These are phyloP conservation scores for Ogataea glucozyma DNA, from an alignment of 805 yeast genomes.

Conservation along the genomic window DNA sequence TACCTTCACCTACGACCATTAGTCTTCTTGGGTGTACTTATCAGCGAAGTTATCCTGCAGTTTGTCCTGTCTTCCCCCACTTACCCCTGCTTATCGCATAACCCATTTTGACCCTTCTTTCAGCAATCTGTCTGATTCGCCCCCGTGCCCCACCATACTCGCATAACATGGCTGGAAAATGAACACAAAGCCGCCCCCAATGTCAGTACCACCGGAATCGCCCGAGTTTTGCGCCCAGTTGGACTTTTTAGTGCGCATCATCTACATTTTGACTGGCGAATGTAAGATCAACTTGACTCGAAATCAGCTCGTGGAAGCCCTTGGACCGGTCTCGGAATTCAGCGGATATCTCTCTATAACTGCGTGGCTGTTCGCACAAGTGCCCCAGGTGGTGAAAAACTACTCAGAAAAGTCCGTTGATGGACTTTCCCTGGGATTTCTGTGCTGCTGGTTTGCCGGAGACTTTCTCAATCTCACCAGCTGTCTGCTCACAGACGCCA, in stretches of 20 bases:
- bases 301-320: slow-evolving; percentile 18
- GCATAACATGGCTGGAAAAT: slow-evolving; percentile 11
- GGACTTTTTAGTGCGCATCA: slow-evolving; percentile 24
- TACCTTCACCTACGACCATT: too few relatives aligned
- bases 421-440: slow-evolving; percentile 62
- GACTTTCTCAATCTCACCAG: slow-evolving; percentile 56
- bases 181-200: slow-evolving; percentile 7
- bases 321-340: slow-evolving; percentile 31
- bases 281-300: slow-evolving; percentile 22
- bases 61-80: too few relatives aligned
- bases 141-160: too few relatives aligned
- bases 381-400: slow-evolving; percentile 67
- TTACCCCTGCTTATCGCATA: not conserved
- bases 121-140: too few relatives aligned
- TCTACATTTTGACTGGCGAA: slow-evolving; percentile 30
- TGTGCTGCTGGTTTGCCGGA: slow-evolving; percentile 65
- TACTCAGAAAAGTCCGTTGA: slow-evolving; percentile 61
- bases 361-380: slow-evolving; percentile 74
- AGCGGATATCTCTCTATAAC: slow-evolving; percentile 44
- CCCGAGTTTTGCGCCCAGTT: slow-evolving; percentile 21
- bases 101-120: not conserved
- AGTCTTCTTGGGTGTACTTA: too few relatives aligned
- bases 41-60: too few relatives aligned
- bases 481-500: slow-evolving; percentile 48
- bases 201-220: slow-evolving; percentile 10